Evolutionary conservation across 352 stramenopile species (phyloP).

Genomic region (Phytophthora pini): DNA sequence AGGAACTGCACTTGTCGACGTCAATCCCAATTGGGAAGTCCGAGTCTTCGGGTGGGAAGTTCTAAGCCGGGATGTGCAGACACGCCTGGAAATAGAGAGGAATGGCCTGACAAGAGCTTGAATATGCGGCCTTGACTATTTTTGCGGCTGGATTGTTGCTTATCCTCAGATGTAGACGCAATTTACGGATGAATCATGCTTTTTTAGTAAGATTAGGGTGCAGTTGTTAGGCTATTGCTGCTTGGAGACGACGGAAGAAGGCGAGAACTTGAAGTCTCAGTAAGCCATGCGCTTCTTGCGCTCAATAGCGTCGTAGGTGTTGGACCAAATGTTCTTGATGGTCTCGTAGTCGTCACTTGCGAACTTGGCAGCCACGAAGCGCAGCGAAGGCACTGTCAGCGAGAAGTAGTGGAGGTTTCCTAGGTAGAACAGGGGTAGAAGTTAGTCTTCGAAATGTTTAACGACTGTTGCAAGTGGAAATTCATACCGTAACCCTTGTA

Average conservation of each 20-base stretch:
- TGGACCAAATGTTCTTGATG: conserved; percentile 84
- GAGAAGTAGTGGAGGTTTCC: conserved; percentile 88
- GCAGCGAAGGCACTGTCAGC: conserved; percentile 78
- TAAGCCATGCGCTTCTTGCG: conserved; percentile 80
- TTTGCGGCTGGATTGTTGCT: conserved; percentile 18
- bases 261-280: conserved; percentile 12
- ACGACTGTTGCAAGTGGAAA: background rate
- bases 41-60: conserved; percentile 1
- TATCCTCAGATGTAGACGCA: background rate
- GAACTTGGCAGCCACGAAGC: conserved; percentile 85
- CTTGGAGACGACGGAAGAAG: conserved; percentile 15
- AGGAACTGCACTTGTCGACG: conserved; percentile 14
- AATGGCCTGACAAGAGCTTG: conserved; percentile 9
- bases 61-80: conserved; percentile 16
- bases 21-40: conserved; percentile 34
- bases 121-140: conserved; percentile 21
- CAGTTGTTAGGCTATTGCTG: conserved; percentile 7
- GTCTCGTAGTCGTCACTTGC: conserved; percentile 85
- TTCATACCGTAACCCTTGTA: conserved; percentile 82
- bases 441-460: background rate
- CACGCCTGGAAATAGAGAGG: conserved; percentile 29
- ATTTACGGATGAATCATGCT: background rate
- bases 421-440: conserved; percentile 10
- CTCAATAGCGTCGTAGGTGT: conserved; percentile 84
- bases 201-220: conserved; percentile 8